A percentile compares a stretch with the other conserved stretches of the same genome.
phyloP scores from a whole-genome alignment of 139 green algal species.

The Asterochloris erici region DNA sequence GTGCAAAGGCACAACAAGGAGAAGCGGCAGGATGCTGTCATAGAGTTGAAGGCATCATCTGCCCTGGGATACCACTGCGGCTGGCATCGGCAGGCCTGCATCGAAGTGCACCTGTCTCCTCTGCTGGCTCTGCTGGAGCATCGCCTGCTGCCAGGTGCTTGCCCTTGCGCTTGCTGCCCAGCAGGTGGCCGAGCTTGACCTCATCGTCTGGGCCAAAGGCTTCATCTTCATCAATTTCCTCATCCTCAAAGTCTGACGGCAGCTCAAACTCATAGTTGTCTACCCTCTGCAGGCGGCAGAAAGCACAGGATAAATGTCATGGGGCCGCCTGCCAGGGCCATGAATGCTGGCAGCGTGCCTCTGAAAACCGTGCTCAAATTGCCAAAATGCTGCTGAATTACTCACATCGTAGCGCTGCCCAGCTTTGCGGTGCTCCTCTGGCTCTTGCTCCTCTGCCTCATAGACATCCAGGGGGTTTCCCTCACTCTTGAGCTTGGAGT shows the following conservation, averaged over 20 bases:
- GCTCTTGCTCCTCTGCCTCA: constrained; percentile 21
- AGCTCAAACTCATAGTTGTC: constrained; percentile 91
- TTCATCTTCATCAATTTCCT: constrained; percentile 94
- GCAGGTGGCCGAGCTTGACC: constrained; percentile 67
- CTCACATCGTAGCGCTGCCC: constrained; percentile 24
- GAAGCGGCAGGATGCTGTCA: no score
- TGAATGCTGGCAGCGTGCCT: not conserved
- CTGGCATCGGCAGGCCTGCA: no score
- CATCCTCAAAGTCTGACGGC: constrained; percentile 87
- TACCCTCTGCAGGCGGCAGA: constrained; percentile 54
- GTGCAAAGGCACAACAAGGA: no score
- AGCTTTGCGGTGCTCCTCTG: constrained; percentile 18
- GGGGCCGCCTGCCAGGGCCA: not conserved
- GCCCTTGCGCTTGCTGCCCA: constrained; percentile 26
- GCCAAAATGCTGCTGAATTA: not conserved
- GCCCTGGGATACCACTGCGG: no score
- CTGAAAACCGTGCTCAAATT: not conserved
- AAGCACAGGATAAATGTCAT: not conserved
- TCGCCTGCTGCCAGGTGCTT: not conserved
- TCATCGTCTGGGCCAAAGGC: constrained; percentile 91
- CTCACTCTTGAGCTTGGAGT: not conserved
- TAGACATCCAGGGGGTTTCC: constrained; percentile 11
- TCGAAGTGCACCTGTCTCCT: no score
- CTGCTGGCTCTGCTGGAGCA: constrained; percentile 13
- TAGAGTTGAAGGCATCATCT: no score